phyloP scores from a whole-genome alignment of 140 eudicot species.

The Flaveria floridana region DNA sequence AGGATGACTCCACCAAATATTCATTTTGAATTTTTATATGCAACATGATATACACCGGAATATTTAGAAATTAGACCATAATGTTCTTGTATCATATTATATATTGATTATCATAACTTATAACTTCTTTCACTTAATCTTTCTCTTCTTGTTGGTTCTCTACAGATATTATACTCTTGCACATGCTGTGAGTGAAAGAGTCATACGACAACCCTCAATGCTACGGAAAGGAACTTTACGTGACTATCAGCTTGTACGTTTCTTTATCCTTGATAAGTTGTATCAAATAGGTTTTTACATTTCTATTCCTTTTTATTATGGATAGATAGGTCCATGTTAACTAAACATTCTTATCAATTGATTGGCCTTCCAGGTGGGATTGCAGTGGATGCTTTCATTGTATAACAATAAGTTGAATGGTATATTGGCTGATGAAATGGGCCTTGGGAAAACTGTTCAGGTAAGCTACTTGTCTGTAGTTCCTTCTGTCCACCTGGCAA shows the following conservation, averaged over 20 bases:
- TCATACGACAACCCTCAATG: conserved; percentile 89
- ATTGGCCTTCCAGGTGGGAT: conserved; percentile 71
- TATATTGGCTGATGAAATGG: conserved; percentile 99
- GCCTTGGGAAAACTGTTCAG: conserved; percentile 99
- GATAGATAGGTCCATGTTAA: background rate
- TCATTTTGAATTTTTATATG: background rate
- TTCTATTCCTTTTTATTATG: background rate
- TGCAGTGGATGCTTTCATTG: conserved; percentile 98
- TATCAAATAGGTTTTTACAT: background rate
- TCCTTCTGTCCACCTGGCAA: conserved; percentile 7
- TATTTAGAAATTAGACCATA: background rate
- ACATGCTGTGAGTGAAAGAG: conserved; percentile 96
- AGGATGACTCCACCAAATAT: background rate
- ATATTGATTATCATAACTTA: background rate
- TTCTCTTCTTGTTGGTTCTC: conserved; percentile 31
- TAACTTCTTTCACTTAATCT: background rate
- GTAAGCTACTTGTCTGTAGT: conserved; percentile 34
- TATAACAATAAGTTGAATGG: conserved; percentile 94
- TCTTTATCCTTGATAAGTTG: conserved; percentile 17
- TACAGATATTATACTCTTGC: conserved; percentile 91
- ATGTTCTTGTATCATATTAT: background rate
- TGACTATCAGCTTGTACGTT: conserved; percentile 95
- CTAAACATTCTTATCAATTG: conserved; percentile 6
- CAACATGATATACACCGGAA: background rate
- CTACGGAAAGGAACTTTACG: conserved; percentile 81